These are phyloP conservation scores for Mollisiaceae sp. DNA, from an alignment of 2,329 filamentous ascomycete genomes.

Conservation along the genomic window DNA sequence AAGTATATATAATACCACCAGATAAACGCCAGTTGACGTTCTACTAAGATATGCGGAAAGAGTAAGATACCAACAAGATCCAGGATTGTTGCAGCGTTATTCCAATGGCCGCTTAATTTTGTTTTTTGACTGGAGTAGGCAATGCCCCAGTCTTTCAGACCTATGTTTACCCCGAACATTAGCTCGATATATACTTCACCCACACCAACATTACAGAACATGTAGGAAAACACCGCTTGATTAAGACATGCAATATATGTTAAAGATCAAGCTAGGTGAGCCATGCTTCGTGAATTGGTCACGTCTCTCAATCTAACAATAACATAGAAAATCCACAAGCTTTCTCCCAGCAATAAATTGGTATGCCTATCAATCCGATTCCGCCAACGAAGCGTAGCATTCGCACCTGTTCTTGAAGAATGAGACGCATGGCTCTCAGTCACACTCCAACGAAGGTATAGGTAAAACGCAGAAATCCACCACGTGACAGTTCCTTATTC, in stretches of 20 bases:
- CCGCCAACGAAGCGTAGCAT: constrained; percentile 32
- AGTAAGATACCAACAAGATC: too few species aligned
- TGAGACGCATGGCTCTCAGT: constrained; percentile 20
- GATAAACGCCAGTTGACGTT: too few species aligned
- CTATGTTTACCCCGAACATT: too few species aligned
- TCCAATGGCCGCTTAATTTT: too few species aligned
- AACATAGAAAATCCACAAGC: constrained; percentile 27
- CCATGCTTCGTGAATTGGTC: constrained; percentile 34
- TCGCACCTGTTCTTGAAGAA: constrained; percentile 31
- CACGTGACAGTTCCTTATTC: constrained; percentile 3
- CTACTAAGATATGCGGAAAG: too few species aligned
- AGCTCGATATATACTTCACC: neutral
- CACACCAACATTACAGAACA: neutral
- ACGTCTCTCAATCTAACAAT: constrained; percentile 34
- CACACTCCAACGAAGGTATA: constrained; percentile 24
- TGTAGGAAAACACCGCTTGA: neutral
- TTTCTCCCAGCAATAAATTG: constrained; percentile 24
- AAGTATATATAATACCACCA: too few species aligned
- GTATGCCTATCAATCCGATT: constrained; percentile 24
- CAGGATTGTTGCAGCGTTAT: too few species aligned
- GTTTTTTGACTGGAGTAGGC: too few species aligned
- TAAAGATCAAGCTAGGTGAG: constrained; percentile 15
- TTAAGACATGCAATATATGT: constrained; percentile 1
- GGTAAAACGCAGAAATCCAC: constrained; percentile 10
- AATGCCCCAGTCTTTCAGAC: too few species aligned